These are phyloP conservation scores for Dactylis glomerata DNA, from an alignment of 176 grass and related monocot species.

Conservation along the genomic window DNA sequence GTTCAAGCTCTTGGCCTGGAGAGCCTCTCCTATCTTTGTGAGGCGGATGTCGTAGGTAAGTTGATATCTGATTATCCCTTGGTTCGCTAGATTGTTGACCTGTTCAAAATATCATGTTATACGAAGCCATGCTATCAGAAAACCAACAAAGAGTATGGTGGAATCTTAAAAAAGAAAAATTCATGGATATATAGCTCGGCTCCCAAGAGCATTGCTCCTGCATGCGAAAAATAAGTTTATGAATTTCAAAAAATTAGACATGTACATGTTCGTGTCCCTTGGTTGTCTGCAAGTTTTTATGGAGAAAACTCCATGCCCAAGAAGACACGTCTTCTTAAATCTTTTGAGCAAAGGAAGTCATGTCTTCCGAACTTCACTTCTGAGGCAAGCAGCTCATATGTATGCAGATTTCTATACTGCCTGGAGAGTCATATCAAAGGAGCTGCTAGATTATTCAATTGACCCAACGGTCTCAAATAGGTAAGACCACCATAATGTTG, in stretches of 20 bases:
- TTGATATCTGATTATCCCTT: constrained; percentile 22
- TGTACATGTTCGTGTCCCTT: too few species aligned
- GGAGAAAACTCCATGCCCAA: too few species aligned
- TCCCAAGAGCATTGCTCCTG: too few species aligned
- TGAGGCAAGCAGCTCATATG: constrained; percentile 29
- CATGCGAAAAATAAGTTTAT: too few species aligned
- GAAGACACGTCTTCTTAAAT: constrained; percentile 3
- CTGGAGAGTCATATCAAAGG: constrained; percentile 79
- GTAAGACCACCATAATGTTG: constrained; percentile 37
- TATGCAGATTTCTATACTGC: constrained; percentile 93
- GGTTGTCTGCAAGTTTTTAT: too few species aligned
- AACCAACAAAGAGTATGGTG: background rate
- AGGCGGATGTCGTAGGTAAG: constrained; percentile 87
- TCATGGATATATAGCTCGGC: too few species aligned
- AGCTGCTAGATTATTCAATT: constrained; percentile 64
- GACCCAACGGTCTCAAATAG: constrained; percentile 70
- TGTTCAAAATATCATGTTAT: background rate
- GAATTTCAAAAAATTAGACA: too few species aligned
- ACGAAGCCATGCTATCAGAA: background rate
- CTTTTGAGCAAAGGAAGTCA: background rate
- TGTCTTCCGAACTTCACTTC: constrained; percentile 31
- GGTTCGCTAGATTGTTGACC: constrained; percentile 14
- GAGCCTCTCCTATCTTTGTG: constrained; percentile 80
- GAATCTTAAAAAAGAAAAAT: background rate
- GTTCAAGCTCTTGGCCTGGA: constrained; percentile 92